phyloP scores from a whole-genome alignment of 768 basidiomycete species.

The Lactarius psammicola region DNA sequence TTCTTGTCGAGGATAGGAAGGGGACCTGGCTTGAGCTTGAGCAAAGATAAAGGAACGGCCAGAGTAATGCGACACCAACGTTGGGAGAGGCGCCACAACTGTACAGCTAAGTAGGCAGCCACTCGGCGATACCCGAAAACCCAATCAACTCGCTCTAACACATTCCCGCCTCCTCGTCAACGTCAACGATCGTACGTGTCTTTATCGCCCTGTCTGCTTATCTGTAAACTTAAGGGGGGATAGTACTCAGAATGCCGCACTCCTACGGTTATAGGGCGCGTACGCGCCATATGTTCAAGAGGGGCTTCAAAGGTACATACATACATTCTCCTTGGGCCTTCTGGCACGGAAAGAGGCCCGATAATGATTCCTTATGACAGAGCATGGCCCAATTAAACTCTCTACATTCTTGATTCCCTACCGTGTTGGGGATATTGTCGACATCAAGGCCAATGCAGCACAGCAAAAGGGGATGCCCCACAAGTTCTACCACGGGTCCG shows the following conservation, averaged over 20 bases:
- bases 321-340: constrained; percentile 31
- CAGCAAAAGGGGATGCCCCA: constrained; percentile 99
- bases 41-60: constrained; percentile 32
- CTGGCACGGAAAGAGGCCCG: not conserved
- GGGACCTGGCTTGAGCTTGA: constrained; percentile 14
- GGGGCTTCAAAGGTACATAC: constrained; percentile 94
- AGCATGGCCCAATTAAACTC: constrained; percentile 85
- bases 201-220: constrained; percentile 23
- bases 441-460: constrained; percentile 99
- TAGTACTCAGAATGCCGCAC: constrained; percentile 93
- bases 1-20: constrained; percentile 58
- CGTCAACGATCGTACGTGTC: constrained; percentile 42
- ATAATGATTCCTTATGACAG: constrained; percentile 40
- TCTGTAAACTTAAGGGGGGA: constrained; percentile 9
- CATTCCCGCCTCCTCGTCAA: constrained; percentile 13
- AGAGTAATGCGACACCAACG: constrained; percentile 35
- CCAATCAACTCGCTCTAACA: constrained; percentile 37
- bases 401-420: constrained; percentile 94
- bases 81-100: constrained; percentile 52
- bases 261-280: constrained; percentile 99
- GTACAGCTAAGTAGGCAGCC: constrained; percentile 60
- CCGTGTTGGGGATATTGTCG: constrained; percentile 96
- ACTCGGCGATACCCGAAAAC: constrained; percentile 60
- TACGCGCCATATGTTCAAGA: constrained; percentile 99
- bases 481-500: constrained; percentile 96